phyloP scores from a whole-genome alignment of 1,284 basidiomycete species.

The Apiotrichum akiyoshidainum region DNA sequence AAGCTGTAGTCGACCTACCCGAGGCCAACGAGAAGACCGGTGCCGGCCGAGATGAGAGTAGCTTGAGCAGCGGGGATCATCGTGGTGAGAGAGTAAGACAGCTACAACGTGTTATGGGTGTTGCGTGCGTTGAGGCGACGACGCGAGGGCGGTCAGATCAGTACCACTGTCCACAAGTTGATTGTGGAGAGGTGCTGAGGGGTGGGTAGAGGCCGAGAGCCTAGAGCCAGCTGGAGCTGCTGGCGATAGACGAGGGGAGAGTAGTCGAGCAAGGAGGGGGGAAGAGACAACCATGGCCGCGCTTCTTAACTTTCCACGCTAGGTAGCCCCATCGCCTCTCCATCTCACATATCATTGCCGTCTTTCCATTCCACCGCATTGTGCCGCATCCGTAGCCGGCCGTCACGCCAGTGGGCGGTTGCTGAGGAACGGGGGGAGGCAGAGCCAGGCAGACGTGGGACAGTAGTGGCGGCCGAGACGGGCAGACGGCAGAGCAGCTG shows the following conservation, averaged over 20 bases:
- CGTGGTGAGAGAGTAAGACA: not conserved
- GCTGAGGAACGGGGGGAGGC: too few relatives aligned
- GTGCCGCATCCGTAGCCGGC: too few relatives aligned
- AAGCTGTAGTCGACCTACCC: slow-evolving; percentile 1
- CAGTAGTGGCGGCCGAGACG: too few relatives aligned
- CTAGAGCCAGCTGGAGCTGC: not conserved
- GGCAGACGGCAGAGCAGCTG: too few relatives aligned
- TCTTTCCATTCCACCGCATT: too few relatives aligned
- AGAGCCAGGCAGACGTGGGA: too few relatives aligned
- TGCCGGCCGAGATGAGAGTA: slow-evolving; percentile 10
- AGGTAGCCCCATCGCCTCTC: not conserved
- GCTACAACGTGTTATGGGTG: too few relatives aligned
- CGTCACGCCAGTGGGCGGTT: too few relatives aligned
- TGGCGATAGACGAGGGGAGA: not conserved
- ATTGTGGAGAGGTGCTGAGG: not conserved
- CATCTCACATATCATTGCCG: too few relatives aligned
- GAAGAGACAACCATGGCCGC: not conserved
- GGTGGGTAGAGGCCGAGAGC: not conserved
- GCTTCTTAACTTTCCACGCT: not conserved
- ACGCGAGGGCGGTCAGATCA: not conserved
- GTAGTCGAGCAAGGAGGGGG: not conserved
- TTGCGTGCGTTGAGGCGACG: not conserved
- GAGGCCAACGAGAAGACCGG: slow-evolving; percentile 9
- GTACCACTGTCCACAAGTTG: not conserved
- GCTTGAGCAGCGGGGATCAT: slow-evolving; percentile 7